phyloP scores from a whole-genome alignment of 2,329 filamentous ascomycete genomes.

The Chaetothyriales sp. region DNA sequence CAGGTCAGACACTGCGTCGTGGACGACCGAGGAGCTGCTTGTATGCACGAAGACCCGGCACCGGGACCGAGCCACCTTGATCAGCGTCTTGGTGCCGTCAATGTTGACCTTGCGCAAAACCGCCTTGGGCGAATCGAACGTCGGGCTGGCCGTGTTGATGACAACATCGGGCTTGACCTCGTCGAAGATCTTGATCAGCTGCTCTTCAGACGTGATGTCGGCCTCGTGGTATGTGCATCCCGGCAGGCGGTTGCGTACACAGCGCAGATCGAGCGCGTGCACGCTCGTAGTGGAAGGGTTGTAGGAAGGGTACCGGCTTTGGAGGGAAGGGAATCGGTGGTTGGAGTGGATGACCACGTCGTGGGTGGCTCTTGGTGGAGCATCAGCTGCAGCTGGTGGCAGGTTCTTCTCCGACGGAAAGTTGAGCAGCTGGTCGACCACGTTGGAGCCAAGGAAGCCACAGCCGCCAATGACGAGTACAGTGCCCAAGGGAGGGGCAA shows the following conservation, averaged over 20 bases:
- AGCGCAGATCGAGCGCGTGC: conserved; percentile 57
- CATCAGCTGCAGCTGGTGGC: not conserved
- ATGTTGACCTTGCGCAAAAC: conserved; percentile 74
- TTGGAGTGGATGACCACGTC: conserved; percentile 1
- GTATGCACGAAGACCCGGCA: conserved; percentile 74
- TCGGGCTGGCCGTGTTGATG: conserved; percentile 75
- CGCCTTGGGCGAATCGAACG: conserved; percentile 36
- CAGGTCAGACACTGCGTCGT: conserved; percentile 65
- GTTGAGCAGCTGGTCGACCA: conserved; percentile 56
- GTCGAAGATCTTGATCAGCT: conserved; percentile 48
- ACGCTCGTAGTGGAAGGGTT: conserved; percentile 36
- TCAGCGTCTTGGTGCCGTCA: conserved; percentile 61
- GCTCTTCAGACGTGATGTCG: conserved; percentile 56
- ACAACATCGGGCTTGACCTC: conserved; percentile 63
- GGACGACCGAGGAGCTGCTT: conserved; percentile 71
- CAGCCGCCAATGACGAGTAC: conserved; percentile 71
- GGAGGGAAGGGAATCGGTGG: conserved; percentile 21
- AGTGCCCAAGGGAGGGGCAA: conserved; percentile 40
- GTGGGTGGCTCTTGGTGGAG: not conserved
- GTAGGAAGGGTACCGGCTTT: conserved; percentile 28
- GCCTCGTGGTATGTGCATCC: conserved; percentile 55
- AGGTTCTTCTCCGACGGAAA: conserved; percentile 33
- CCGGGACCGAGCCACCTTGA: conserved; percentile 45
- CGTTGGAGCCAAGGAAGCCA: conserved; percentile 70
- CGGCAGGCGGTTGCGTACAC: conserved; percentile 49